Evolutionary conservation across 495 filamentous ascomycete genomes (phyloP).

Genomic region (Daldinia childiae): DNA sequence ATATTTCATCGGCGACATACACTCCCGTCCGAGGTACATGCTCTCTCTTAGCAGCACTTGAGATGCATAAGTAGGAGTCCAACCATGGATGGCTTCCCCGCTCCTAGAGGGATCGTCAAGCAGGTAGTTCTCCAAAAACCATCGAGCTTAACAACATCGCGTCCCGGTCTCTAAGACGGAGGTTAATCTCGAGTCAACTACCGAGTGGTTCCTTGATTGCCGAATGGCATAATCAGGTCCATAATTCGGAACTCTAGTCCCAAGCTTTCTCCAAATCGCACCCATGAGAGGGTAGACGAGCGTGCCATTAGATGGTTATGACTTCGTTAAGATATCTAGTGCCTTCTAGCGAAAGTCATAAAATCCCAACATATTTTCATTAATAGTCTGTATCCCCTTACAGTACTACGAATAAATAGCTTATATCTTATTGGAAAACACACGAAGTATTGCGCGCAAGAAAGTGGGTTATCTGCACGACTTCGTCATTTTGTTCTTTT

Average conservation of each 20-base stretch:
- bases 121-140: background rate
- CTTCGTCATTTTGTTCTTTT: background rate
- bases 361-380: background rate
- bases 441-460: background rate
- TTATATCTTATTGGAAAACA: background rate
- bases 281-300: background rate
- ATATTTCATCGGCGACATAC: constrained; percentile 5
- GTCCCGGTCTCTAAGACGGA: background rate
- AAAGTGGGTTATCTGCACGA: background rate
- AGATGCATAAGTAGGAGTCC: background rate
- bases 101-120: background rate
- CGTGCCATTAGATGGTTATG: background rate
- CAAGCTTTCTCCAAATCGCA: background rate
- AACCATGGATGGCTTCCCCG: constrained; percentile 1
- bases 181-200: background rate
- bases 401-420: background rate
- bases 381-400: background rate
- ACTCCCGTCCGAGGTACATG: constrained; percentile 1
- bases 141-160: background rate
- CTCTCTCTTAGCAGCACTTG: background rate
- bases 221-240: background rate
- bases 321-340: background rate
- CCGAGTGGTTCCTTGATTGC: background rate
- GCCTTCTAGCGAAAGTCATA: background rate
- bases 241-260: background rate